Percentiles rank a stretch among this genome's conserved stretches.
phyloP scores from a whole-genome alignment of 1,139 yeast species.

The Magnusiomyces suaveolens region DNA sequence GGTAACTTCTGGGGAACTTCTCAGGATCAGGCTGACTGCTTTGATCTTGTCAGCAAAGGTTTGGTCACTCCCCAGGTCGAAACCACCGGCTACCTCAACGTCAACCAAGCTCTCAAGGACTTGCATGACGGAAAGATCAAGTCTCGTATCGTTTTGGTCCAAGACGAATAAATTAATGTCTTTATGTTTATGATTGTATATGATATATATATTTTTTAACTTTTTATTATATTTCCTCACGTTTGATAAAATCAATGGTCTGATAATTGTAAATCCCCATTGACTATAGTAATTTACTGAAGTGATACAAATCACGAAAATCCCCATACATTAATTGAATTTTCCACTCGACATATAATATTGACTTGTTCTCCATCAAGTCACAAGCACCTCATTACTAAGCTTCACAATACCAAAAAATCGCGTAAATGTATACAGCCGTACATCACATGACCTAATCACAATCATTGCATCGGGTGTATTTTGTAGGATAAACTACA shows the following conservation, averaged over 20 bases:
- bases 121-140: constrained; percentile 36
- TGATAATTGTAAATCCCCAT: too few species aligned
- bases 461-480: too few species aligned
- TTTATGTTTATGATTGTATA: not conserved
- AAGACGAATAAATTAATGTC: not conserved
- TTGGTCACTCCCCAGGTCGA: constrained; percentile 36
- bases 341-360: too few species aligned
- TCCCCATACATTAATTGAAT: too few species aligned
- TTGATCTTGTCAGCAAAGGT: constrained; percentile 40
- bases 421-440: too few species aligned
- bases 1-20: constrained; percentile 43
- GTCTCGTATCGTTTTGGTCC: constrained; percentile 39
- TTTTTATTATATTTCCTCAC: not conserved
- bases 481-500: too few species aligned
- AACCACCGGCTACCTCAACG: constrained; percentile 34
- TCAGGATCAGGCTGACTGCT: constrained; percentile 38
- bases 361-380: too few species aligned
- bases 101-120: constrained; percentile 33
- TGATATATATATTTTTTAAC: not conserved
- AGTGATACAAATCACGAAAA: too few species aligned
- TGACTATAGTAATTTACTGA: too few species aligned
- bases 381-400: too few species aligned
- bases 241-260: not conserved
- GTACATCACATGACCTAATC: too few species aligned
- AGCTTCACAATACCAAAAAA: too few species aligned